Base-by-base conservation (phyloP, 208 protist species). In the Naegleria fowleri region DNA sequence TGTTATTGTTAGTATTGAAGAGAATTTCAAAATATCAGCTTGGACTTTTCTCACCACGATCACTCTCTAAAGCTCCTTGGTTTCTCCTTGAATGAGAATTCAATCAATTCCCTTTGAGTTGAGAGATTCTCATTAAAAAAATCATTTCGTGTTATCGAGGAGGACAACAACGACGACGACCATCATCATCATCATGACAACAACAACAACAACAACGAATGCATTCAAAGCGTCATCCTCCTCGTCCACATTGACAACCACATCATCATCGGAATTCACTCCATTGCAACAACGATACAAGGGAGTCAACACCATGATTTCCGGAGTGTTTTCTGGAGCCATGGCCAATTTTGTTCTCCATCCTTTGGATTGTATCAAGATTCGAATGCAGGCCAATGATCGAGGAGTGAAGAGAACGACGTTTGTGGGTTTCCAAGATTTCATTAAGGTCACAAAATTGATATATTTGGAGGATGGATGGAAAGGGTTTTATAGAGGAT, bases 311-410 rank as follows among this genome's bases (percentile, higher is more conserved):
- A 51, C 39, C 15, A 29, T 87, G 40, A 87, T 87, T 51, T 22
- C 83, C 19, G 83, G 83, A n/a, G 36, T 87, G 16, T 40, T 41
- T 51, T 51, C 39, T 29, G 83, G 83, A 51, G 83, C 39, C 19
- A 51, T 51, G 11, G 19, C 83, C 2, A 87, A 87, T 87, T 51
- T 87, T 33, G 19, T 48, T 3, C 83, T 87, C 5, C 83, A 87
- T 87, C 83, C 83, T 19, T n/a, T 87, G 29, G 83, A 87, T 51
- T 52, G 39, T 15, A 51, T 87, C 6, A 87, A 87, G 43, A 87
- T 38, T 29, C 51, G 83, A 51, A 41, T 87, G 19, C 83, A 87
- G 43, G 36, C 83, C 19, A 25, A 40, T 40, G 83, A 36, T 6
- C 40, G 83, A n/a, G 41, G 40, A 41, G 39, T 40, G 6, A 87